Evolutionary conservation across 2,329 filamentous ascomycete species (phyloP), one percentile per base, ranked within the genome.

Genomic region (Rasamsonia emersonii): DNA sequence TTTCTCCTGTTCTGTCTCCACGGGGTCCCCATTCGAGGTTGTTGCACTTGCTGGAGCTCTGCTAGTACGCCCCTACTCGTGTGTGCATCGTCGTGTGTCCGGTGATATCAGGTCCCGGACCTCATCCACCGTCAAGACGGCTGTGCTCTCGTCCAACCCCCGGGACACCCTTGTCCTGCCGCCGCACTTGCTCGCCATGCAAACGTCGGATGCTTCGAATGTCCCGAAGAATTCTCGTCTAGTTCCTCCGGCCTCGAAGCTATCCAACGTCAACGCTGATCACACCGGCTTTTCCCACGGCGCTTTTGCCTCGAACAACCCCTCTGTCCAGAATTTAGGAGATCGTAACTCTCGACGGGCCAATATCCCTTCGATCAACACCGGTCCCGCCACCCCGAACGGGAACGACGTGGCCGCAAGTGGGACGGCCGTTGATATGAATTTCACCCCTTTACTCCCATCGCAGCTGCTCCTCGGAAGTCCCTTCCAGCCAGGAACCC

Each of bases 401-500:
- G 68, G 64, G 38, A 74, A 72, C 49, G 86, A 93, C 43, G 77
- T 94, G 75, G 71, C 82, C 45, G 89, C 83, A 15, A 88, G 91
- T 10, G 86, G 83, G 25, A 89, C 86, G 30, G 86, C 75, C 25
- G 93, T 86, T 54, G 91, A 96, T 54, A 95, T 96, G 89, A 91
- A 96, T 64, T 96, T 95, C 62, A 95, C 91, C 8, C 89, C 91
- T 43, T 73, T 98, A 44, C 76, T 98, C 21, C 91, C 91, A 20
- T 96, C 89, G 19, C 86, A 95, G 63, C 71, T 98, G 48, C 77
- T 98, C 16, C 80, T 96, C 30, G 91, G 91, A 28, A 95, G 86
- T 61, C 91, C 91, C 11, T 96, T 96, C 64, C 91, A 96, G 64
- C 86, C 91, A 9, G 91, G 88, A 24, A 94, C 85, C 4, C 89